Evolutionary conservation across 768 basidiomycete species (phyloP).

Genomic region (Nidula microcarpa): DNA sequence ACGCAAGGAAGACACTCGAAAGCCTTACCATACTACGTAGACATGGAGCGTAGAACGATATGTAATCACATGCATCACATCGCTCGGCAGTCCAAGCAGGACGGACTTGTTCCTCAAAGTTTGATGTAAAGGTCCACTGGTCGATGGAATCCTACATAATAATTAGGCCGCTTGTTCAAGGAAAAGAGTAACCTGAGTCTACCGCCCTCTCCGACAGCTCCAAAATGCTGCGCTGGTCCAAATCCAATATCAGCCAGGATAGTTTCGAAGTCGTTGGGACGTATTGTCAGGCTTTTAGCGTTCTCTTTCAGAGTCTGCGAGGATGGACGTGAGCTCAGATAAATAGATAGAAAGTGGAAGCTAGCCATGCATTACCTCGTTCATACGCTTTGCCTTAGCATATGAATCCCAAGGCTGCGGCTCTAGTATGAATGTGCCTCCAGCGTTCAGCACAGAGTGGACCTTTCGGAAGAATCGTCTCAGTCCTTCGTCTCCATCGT

Average conservation of each 20-base stretch:
- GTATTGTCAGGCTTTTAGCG: slow-evolving; percentile 49
- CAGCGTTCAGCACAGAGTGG: slow-evolving; percentile 49
- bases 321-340: neutral
- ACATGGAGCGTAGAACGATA: too few species aligned
- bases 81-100: too few species aligned
- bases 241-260: slow-evolving; percentile 66
- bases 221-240: slow-evolving; percentile 38
- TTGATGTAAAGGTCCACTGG: slow-evolving; percentile 64
- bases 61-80: too few species aligned
- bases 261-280: slow-evolving; percentile 59
- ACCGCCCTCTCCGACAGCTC: slow-evolving; percentile 66
- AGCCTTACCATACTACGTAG: too few species aligned
- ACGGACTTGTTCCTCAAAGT: slow-evolving; percentile 5
- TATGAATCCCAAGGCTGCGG: slow-evolving; percentile 87
- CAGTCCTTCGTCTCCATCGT: slow-evolving; percentile 75
- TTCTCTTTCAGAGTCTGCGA: slow-evolving; percentile 56
- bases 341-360: neutral
- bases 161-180: slow-evolving; percentile 1
- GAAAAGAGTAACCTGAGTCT: slow-evolving; percentile 10
- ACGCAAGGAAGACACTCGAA: too few species aligned
- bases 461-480: slow-evolving; percentile 63
- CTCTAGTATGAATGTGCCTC: slow-evolving; percentile 74
- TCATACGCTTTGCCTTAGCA: slow-evolving; percentile 69
- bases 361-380: slow-evolving; percentile 33
- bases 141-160: slow-evolving; percentile 49